Conservation (phyloP, 176 grass and related monocot genomes). For the Zea mays region Zm-B73-REFERENCE-NAM-5.0 NC_050102.1:171420001-171420500, state of each 20-base stretch:
- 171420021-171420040: constrained; percentile 54
- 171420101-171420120: constrained; percentile 70
- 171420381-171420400: constrained; percentile 35
- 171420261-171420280: constrained; percentile 34
- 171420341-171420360: constrained; percentile 18
- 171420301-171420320: constrained; percentile 40
- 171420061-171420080: constrained; percentile 45
- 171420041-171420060: constrained; percentile 46
- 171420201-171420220: not conserved
- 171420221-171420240: not conserved
- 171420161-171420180: constrained; percentile 8
- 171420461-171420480: too few species aligned
- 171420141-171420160: constrained; percentile 89
- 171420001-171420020: constrained; percentile 40
- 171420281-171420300: constrained; percentile 40
- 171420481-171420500: constrained; percentile 47
- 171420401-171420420: constrained; percentile 32
- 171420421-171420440: constrained; percentile 34
- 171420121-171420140: constrained; percentile 71
- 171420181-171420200: not conserved
- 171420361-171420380: not conserved
- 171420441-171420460: constrained; percentile 40
- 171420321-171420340: not conserved
- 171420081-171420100: constrained; percentile 62
- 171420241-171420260: constrained; percentile 13